Percentiles rank a stretch among this genome's conserved stretches.
Conservation (phyloP, 345 rosid species). For the Luvunga scandens region DNA sequence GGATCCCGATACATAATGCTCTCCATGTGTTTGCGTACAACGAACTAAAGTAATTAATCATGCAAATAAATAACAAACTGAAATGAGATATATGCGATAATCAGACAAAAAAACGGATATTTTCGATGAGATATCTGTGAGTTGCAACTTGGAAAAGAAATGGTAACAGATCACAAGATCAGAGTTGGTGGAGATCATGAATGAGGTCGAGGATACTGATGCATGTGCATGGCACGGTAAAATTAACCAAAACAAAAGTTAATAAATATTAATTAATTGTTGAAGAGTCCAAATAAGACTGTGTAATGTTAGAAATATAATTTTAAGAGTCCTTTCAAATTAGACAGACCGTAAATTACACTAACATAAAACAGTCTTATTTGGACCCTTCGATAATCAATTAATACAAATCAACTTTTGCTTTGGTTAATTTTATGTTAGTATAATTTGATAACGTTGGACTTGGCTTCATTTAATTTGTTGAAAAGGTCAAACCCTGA, state of each 20-base stretch:
- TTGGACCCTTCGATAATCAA: too few relatives aligned
- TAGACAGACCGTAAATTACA: neutral
- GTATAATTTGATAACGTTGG: neutral
- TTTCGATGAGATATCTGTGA: neutral
- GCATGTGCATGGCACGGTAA: constrained; percentile 1
- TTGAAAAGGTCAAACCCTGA: neutral
- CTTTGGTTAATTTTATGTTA: too few relatives aligned
- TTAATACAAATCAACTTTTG: too few relatives aligned
- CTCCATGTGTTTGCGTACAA: neutral
- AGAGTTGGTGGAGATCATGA: neutral
- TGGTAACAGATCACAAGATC: constrained; percentile 8
- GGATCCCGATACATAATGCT: constrained; percentile 9
- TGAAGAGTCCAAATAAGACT: neutral
- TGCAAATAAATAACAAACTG: neutral
- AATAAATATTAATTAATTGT: too few relatives aligned
- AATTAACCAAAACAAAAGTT: too few relatives aligned
- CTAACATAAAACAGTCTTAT: too few relatives aligned
- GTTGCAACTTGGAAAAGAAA: neutral
- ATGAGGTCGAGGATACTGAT: neutral
- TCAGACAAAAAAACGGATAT: neutral
- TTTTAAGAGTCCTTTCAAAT: neutral
- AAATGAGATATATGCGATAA: neutral
- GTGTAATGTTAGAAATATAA: too few relatives aligned
- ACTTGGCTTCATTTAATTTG: neutral
- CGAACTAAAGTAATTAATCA: neutral